Conservation (phyloP, 768 basidiomycete species). For the Auricularia sp. region DNA sequence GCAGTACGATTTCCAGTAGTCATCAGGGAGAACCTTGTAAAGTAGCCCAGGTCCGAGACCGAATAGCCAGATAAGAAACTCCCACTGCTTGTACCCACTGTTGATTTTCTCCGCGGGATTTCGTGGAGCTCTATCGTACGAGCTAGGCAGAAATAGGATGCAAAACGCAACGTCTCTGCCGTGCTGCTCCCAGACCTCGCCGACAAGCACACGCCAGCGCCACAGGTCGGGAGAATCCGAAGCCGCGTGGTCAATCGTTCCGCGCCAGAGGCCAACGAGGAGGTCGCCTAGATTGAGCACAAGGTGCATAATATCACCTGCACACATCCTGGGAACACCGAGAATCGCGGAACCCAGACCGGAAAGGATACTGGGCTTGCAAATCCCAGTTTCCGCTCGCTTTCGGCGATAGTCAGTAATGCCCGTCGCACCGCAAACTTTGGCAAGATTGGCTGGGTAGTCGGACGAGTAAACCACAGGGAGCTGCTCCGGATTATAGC, state of each 20-base stretch:
- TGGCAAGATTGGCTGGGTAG: background rate
- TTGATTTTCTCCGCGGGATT: slow-evolving; percentile 32
- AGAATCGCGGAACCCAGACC: slow-evolving; percentile 16
- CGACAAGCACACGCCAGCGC: slow-evolving; percentile 24
- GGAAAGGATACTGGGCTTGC: slow-evolving; percentile 27
- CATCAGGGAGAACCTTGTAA: background rate
- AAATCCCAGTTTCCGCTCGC: slow-evolving; percentile 25
- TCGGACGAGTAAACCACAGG: background rate
- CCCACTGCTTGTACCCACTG: slow-evolving; percentile 31
- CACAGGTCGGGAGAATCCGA: slow-evolving; percentile 19
- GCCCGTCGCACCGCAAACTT: background rate
- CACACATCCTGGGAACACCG: background rate
- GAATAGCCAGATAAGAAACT: slow-evolving; percentile 26
- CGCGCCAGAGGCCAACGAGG: slow-evolving; percentile 24
- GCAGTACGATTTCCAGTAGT: slow-evolving; percentile 23
- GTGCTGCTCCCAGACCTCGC: slow-evolving; percentile 27
- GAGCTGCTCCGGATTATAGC: background rate
- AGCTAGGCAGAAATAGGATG: slow-evolving; percentile 27
- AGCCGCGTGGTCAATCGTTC: slow-evolving; percentile 17
- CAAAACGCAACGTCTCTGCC: slow-evolving; percentile 23
- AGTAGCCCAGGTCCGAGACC: slow-evolving; percentile 9
- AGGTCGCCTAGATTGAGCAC: slow-evolving; percentile 30
- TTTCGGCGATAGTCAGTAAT: slow-evolving; percentile 5
- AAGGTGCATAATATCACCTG: slow-evolving; percentile 32
- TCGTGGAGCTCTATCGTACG: slow-evolving; percentile 32